Percentiles rank a stretch among this genome's conserved stretches.
phyloP scores from a whole-genome alignment of 2,329 filamentous ascomycete species.

The Plenodomus lindquistii region DNA sequence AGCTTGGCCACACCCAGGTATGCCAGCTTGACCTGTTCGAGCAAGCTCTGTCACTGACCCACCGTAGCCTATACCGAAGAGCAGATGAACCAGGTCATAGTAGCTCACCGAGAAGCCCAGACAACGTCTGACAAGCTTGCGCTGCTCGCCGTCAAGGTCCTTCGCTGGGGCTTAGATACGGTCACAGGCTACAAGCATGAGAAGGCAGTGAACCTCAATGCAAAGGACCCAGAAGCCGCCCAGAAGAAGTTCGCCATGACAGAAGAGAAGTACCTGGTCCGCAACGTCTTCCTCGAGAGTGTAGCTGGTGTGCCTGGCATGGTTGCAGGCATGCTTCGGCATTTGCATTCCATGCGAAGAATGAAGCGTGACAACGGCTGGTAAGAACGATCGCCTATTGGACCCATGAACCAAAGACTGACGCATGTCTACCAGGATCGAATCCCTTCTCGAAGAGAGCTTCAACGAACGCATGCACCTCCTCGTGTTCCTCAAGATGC shows the following conservation, averaged over 20 bases:
- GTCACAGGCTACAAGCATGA: conserved; percentile 81
- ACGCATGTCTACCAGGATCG: conserved; percentile 66
- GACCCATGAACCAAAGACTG: conserved; percentile 4
- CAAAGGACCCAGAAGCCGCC: conserved; percentile 54
- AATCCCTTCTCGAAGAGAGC: conserved; percentile 84
- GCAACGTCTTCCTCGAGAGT: conserved; percentile 92
- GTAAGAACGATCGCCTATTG: conserved; percentile 41
- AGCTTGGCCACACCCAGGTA: conserved; percentile 55
- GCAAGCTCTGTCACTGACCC: conserved; percentile 9
- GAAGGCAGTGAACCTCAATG: conserved; percentile 48
- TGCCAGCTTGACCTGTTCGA: conserved; percentile 2
- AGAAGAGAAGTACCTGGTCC: conserved; percentile 84
- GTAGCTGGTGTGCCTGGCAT: conserved; percentile 96
- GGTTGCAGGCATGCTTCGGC: conserved; percentile 92
- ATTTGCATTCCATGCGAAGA: conserved; percentile 79
- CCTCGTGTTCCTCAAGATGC: conserved; percentile 90
- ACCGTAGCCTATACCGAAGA: conserved; percentile 68
- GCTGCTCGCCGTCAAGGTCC: conserved; percentile 72
- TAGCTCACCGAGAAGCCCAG: conserved; percentile 76
- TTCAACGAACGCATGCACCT: conserved; percentile 96
- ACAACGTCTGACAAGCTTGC: conserved; percentile 78
- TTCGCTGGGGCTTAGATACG: conserved; percentile 79
- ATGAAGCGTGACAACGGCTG: conserved; percentile 94
- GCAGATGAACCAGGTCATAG: conserved; percentile 74
- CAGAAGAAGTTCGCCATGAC: conserved; percentile 70